Conservation (phyloP, 345 rosid species). For the Jatropha curcas region DNA sequence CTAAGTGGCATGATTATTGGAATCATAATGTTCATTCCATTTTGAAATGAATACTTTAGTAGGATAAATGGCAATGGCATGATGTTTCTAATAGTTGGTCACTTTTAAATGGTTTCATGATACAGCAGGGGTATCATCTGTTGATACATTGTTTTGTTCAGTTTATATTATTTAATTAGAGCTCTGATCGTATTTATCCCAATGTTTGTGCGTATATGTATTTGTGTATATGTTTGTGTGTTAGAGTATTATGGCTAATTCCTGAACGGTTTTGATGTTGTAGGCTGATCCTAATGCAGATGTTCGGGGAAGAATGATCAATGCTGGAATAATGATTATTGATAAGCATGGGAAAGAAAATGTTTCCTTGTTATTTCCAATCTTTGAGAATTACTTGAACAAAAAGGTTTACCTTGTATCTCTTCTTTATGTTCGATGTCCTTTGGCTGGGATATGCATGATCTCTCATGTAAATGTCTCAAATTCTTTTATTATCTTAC, state of each 20-base stretch:
- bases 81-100: neutral
- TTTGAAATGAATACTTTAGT: neutral
- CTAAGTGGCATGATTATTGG: too few relatives aligned
- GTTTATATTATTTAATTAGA: neutral
- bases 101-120: neutral
- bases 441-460: neutral
- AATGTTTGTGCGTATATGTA: neutral
- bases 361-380: constrained; percentile 87
- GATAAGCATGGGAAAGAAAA: constrained; percentile 92
- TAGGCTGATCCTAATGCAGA: constrained; percentile 97
- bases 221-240: neutral
- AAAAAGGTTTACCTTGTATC: constrained; percentile 60
- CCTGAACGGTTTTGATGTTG: constrained; percentile 19
- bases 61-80: too few relatives aligned
- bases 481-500: constrained; percentile 4
- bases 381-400: constrained; percentile 91
- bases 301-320: constrained; percentile 98
- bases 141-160: neutral
- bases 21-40: neutral
- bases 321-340: constrained; percentile 91
- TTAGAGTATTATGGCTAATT: neutral
- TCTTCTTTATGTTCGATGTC: neutral
- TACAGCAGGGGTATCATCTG: neutral
- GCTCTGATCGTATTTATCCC: neutral
- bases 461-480: neutral